Base-by-base conservation (phyloP, 2,329 filamentous ascomycete genomes). In the Aspergillus bombycis region DNA sequence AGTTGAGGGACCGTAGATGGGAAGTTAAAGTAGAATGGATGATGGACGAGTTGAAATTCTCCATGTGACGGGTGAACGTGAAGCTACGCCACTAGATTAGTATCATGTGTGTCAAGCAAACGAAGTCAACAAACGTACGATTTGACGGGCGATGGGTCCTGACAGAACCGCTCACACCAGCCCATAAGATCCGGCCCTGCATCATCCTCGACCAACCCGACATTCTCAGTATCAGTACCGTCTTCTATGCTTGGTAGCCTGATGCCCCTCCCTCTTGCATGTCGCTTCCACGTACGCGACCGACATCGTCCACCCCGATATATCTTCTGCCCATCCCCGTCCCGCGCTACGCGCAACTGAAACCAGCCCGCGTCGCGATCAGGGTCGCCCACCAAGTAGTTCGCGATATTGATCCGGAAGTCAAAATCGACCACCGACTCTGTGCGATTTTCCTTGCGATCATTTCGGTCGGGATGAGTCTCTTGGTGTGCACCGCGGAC, bases 401-500 rank as follows among this genome's bases (percentile, higher is more conserved):
- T 61, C 7, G 61, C 59, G 5, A 73, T 53, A 30, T 77, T 69
- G 9, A 76, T 64, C 16, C 65, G 62, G 55, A 77, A 77, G 48
- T 72, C 62, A 57, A 77, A 77, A 63, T 77, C 75, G 7, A 66
- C 65, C 14, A 77, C 68, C 1, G 65, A 69, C 38, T 73, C 67
- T 5, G 61, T 70, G 16, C 65, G 67, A 19, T 68, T 65, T n/a
- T 72, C 68, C 23, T 70, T 68, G 23, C 54, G 52, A 56, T 63
- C 58, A 34, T 68, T 64, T 12, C 61, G 57, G 32, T 58, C 52
- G 12, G 60, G 58, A 5, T 57, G 58, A 4, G 76, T 81, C 72
- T 85, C 78, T 14, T 69, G 76, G 73, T 89, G 87, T 4, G 81
- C 82, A 58, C 88, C 88, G 36, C 79, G 77, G 48, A 89, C 74